Evolutionary conservation across 805 yeast genomes (phyloP), one percentile per base, ranked within the genome.

Genomic region (Wickerhamiella sergipiensis): DNA sequence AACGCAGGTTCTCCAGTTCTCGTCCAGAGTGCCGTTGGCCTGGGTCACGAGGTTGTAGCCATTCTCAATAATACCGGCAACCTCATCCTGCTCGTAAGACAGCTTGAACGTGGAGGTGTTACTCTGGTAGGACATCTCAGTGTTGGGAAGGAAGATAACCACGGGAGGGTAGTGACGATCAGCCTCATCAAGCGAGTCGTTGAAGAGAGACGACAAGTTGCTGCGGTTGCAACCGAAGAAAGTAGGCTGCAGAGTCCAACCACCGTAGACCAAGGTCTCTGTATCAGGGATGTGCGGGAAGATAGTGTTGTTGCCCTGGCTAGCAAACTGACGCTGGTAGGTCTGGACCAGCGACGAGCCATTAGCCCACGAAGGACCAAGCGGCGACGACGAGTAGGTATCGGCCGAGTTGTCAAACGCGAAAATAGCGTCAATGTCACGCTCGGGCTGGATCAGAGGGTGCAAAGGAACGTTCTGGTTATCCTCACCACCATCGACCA

Each of bases 401-500:
- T 63, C 65, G 17, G 64, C 66, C 6, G 58, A 54, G 52, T 59
- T 59, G 52, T 66, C 69, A 54, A 63, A 61, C 0, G 89, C 82
- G 55, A 85, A 71, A 7, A 84, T 68, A 13, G 79, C 70, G 61
- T 85, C 92, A 19, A 82, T 69, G 18, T 70, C 64, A 55, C 92
- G 71, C 45, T 76, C 75, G 6, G 78, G 76, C 56, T 81, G 83
- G 24, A 83, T 59, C 48, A 85, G 70, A 2, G 90, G 85, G 29
- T 74, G 67, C 39, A 81, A 64, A 0, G 94, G 92, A 17, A 85
- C 71, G 59, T 83, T 83, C 64, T 83, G 87, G 8, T 72, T 70
- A 62, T 84, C 90, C 63, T 81, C 86, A 31, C 92, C 94, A 43
- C 94, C 94, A 61, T 85, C 94, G 29, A 78, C 86, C 53, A 85